Percentiles rank a stretch among this genome's conserved stretches.
Conservation (phyloP, 2,329 filamentous ascomycete species). For the Cytospora piceae region DNA sequence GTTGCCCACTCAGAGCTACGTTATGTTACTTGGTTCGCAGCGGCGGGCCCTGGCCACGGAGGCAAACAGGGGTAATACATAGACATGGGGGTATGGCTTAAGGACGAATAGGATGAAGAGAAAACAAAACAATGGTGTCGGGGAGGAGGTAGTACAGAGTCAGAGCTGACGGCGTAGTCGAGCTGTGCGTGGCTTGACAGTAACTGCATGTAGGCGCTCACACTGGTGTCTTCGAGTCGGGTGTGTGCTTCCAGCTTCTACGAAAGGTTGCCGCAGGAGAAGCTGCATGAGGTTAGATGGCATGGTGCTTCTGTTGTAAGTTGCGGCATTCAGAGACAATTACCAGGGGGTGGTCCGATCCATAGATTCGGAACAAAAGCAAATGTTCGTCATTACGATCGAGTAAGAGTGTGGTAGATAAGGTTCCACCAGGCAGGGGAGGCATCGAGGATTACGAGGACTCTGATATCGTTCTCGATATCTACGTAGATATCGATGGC, state of each 20-base stretch:
- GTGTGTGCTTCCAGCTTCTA: neutral
- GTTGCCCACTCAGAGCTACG: neutral
- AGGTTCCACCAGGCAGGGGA: neutral
- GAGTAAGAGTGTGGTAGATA: conserved; percentile 1
- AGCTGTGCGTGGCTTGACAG: neutral
- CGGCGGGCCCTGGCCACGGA: neutral
- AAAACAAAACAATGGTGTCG: neutral
- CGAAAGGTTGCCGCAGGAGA: neutral
- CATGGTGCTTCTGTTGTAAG: neutral
- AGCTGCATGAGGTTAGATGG: neutral
- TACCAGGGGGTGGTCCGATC: neutral
- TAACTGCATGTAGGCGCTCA: neutral
- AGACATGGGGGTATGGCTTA: neutral
- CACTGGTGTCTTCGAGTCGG: neutral
- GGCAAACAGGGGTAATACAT: neutral
- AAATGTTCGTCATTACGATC: neutral
- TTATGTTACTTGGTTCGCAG: neutral
- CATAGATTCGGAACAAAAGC: neutral
- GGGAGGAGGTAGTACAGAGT: neutral
- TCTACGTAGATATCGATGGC: neutral
- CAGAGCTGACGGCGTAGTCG: conserved; percentile 1
- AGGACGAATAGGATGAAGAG: neutral
- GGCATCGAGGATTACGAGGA: neutral
- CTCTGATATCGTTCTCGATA: neutral
- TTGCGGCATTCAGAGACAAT: neutral